These are phyloP conservation scores for Lindgomyces ingoldianus DNA, from an alignment of 495 filamentous ascomycete genomes.

Conservation along the genomic window DNA sequence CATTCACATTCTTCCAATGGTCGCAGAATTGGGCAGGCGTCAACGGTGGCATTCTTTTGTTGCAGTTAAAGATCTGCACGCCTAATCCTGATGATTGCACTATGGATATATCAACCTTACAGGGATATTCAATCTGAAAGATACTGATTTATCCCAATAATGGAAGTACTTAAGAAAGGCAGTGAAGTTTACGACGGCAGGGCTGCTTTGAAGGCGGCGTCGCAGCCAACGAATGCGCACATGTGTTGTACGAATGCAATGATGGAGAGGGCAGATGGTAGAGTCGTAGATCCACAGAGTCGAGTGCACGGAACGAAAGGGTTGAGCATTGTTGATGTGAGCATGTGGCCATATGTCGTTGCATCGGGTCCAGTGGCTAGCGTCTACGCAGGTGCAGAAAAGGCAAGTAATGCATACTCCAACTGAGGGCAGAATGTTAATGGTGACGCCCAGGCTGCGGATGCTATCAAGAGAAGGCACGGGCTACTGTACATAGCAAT, in stretches of 20 bases:
- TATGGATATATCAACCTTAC: neutral
- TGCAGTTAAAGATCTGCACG: constrained; percentile 10
- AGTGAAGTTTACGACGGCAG: too few relatives aligned
- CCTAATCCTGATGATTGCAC: neutral
- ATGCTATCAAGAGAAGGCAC: neutral
- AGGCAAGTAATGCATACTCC: constrained; percentile 3
- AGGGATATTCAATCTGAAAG: constrained; percentile 11
- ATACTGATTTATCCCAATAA: constrained; percentile 25
- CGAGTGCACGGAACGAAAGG: constrained; percentile 13
- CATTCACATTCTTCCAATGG: constrained; percentile 22
- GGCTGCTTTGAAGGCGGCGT: neutral
- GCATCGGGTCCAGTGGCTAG: constrained; percentile 6
- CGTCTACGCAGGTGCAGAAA: constrained; percentile 24
- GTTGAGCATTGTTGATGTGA: constrained; percentile 25
- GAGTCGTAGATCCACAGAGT: constrained; percentile 14
- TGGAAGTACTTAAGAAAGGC: constrained; percentile 2
- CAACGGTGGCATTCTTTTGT: constrained; percentile 12
- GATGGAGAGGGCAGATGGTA: constrained; percentile 19
- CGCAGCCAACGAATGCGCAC: constrained; percentile 18
- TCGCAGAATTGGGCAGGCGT: constrained; percentile 19
- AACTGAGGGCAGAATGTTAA: neutral
- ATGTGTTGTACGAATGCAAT: constrained; percentile 23
- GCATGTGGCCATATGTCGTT: constrained; percentile 18
- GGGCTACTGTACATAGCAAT: neutral
- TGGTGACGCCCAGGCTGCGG: neutral